A percentile compares a stretch with the other conserved stretches of the same genome.
These are phyloP conservation scores for Cladophialophora chaetospira DNA, from an alignment of 2,329 filamentous ascomycete genomes.

Conservation along the genomic window DNA sequence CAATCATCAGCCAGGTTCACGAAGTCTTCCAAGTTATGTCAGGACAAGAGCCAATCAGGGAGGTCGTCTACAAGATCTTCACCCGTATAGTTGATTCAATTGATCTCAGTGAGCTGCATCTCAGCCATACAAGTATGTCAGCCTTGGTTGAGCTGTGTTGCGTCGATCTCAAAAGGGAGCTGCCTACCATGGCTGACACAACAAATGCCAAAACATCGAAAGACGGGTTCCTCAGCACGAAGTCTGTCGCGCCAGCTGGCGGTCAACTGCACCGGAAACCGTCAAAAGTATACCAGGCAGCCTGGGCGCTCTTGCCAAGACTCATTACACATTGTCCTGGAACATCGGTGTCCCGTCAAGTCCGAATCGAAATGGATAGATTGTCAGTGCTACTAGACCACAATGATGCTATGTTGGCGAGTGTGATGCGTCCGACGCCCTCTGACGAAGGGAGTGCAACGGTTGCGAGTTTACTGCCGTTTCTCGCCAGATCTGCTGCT, in stretches of 20 bases:
- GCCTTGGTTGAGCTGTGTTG: conserved; percentile 69
- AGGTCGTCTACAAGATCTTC: conserved; percentile 62
- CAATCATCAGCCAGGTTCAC: conserved; percentile 69
- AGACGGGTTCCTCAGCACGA: neutral
- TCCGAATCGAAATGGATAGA: conserved; percentile 72
- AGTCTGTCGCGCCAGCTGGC: neutral
- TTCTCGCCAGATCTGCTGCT: conserved; percentile 67
- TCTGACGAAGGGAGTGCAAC: conserved; percentile 62
- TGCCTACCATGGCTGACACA: neutral
- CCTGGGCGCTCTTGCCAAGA: conserved; percentile 62
- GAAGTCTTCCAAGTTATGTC: conserved; percentile 67
- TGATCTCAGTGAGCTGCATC: conserved; percentile 68
- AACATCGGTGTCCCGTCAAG: conserved; percentile 57
- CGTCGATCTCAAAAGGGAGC: conserved; percentile 58
- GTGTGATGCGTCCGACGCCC: conserved; percentile 75
- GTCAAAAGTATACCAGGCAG: conserved; percentile 55
- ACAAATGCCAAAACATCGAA: neutral
- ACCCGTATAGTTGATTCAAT: conserved; percentile 60
- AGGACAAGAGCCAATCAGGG: conserved; percentile 57
- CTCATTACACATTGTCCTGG: conserved; percentile 61
- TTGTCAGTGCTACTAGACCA: conserved; percentile 72
- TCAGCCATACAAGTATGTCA: conserved; percentile 64
- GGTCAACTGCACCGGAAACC: conserved; percentile 6
- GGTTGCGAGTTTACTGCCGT: conserved; percentile 75
- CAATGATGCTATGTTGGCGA: conserved; percentile 74